Evolutionary conservation across 1,139 yeast genomes (phyloP).

Genomic region (Kurtzmaniella quercitrusa): DNA sequence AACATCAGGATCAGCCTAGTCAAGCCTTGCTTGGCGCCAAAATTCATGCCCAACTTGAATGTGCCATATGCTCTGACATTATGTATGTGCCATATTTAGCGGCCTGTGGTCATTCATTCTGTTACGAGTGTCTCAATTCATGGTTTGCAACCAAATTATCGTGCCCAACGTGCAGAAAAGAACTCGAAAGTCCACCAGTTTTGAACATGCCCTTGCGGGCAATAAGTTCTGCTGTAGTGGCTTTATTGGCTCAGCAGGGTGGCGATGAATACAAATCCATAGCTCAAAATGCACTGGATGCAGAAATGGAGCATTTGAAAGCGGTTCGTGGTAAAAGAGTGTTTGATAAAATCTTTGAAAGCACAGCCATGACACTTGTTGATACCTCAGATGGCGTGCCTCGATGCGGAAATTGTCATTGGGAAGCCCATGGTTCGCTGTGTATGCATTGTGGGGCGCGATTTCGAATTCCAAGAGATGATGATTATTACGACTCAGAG

Average conservation of each 20-base stretch:
- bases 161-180: conserved; percentile 56
- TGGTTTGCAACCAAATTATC: conserved; percentile 49
- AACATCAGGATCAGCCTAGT: not conserved
- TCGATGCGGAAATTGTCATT: conserved; percentile 74
- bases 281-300: conserved; percentile 20
- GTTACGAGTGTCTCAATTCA: conserved; percentile 44
- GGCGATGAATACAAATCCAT: conserved; percentile 18
- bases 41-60: conserved; percentile 28
- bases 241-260: conserved; percentile 21
- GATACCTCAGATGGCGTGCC: conserved; percentile 75
- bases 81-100: conserved; percentile 43
- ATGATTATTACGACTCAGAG: conserved; percentile 27
- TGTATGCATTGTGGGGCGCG: conserved; percentile 55
- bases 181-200: conserved; percentile 39
- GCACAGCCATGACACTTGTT: conserved; percentile 44
- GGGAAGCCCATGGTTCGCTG: conserved; percentile 65
- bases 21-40: conserved; percentile 12
- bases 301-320: conserved; percentile 28
- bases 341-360: conserved; percentile 48
- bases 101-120: conserved; percentile 44
- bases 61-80: conserved; percentile 41
- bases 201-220: conserved; percentile 42
- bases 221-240: conserved; percentile 27
- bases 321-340: conserved; percentile 34
- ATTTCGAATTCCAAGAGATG: conserved; percentile 29